phyloP scores from a whole-genome alignment of 1,139 yeast species.

The Blastobotrys apis region DNA sequence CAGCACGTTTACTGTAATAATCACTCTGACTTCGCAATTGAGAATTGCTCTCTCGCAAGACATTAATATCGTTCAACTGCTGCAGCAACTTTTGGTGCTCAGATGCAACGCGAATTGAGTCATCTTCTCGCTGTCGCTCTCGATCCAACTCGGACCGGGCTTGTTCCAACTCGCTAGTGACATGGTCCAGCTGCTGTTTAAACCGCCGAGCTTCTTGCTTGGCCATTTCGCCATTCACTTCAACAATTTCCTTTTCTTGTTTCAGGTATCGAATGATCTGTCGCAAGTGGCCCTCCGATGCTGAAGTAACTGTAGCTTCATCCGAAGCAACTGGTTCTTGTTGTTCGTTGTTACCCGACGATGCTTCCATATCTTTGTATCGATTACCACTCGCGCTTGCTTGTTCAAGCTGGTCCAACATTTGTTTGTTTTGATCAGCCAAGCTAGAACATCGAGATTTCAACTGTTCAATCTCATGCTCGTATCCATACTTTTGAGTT shows the following conservation, averaged over 20 bases:
- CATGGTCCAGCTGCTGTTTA: conserved; percentile 37
- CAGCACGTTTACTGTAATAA: conserved; percentile 32
- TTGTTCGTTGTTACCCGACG: neutral
- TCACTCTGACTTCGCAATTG: conserved; percentile 56
- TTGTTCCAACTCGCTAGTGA: conserved; percentile 33
- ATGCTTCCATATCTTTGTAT: conserved; percentile 1
- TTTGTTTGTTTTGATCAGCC: conserved; percentile 59
- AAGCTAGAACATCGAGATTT: conserved; percentile 52
- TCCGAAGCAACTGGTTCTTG: neutral
- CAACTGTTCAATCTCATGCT: conserved; percentile 50
- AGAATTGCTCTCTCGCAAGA: conserved; percentile 69
- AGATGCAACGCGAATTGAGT: conserved; percentile 40
- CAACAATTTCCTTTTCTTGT: conserved; percentile 72
- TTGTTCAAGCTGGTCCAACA: conserved; percentile 65
- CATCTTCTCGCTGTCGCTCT: conserved; percentile 40
- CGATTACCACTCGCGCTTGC: neutral
- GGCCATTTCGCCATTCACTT: conserved; percentile 51
- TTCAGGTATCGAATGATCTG: conserved; percentile 63
- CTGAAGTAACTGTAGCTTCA: conserved; percentile 5
- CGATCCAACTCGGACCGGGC: conserved; percentile 31
- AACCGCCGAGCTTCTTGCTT: conserved; percentile 48
- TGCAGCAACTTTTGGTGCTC: conserved; percentile 54
- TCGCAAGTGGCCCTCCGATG: conserved; percentile 40
- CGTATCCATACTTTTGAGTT: conserved; percentile 41
- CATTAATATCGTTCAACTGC: conserved; percentile 63